Base-by-base conservation (phyloP, 495 filamentous ascomycete genomes). In the Chaetomidium leptoderma region DNA sequence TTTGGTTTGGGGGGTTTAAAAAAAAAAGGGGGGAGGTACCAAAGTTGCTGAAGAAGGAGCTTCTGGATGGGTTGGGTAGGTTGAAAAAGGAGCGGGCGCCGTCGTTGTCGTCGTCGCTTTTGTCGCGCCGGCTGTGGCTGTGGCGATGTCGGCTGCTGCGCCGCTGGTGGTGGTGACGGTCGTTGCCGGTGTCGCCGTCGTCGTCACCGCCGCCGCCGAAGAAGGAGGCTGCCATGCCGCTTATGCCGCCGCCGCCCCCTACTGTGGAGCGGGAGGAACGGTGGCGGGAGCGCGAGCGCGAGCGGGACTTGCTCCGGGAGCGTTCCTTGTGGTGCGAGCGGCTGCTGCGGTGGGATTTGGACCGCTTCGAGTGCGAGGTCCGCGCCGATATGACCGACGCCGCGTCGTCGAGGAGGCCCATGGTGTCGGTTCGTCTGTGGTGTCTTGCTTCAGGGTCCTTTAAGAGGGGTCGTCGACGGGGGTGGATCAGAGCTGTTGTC, bases 1-100 rank as follows among this genome's bases (percentile, higher is more conserved):
- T 35, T 33, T 10, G 45, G 85, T 73, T 77, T 61, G 76, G 66
- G 57, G 85, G 72, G 67, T 82, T 86, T 46, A 80, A 83, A 19
- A 74, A 71, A 13, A 19, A 16, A 27, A 6, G 27, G 36, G 17
- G 27, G 17, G 6, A 73, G 77, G 62, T 79, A 85, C 68, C 81
- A 69, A 53, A 60, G 17, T 70, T 71, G 30, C 50, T 35, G 63
- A 78, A 78, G 68, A 78, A 73, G 52, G 72, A 76, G 53, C 71
- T 60, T 23, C 64, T 62, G 58, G 70, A 72, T 39, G 72, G 67
- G 52, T 79, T 78, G 26, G 49, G 57, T 23, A 35, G 29, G 32
- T 17, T 17, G 29, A 55, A 55, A 6, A 53, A 65, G 46, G 37
- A 57, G 37, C 54, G 39, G 19, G 40, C 13, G 52, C 58, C 53